Evolutionary conservation across 768 basidiomycete genomes (phyloP), one percentile per base, ranked within the genome.

Genomic region (Hemileccinum rubropunctum): DNA sequence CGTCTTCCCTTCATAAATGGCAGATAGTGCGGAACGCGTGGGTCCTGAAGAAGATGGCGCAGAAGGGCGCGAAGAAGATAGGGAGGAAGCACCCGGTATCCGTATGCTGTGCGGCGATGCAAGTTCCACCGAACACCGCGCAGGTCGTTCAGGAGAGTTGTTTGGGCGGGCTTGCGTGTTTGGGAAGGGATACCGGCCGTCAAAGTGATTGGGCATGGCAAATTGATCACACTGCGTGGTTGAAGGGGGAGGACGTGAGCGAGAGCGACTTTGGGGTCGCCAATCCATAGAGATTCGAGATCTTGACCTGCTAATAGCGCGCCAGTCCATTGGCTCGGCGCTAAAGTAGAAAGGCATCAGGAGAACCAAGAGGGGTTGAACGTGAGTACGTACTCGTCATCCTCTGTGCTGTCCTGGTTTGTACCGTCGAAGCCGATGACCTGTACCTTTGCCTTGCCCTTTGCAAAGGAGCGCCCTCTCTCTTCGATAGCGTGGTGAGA

Each of bases 201-300:
- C 78, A 54, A 72, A 71, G 45, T 68, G 59, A 35, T 56, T 43
- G 42, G 67, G 65, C 46, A 65, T 61, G 46, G 51, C 54, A 10
- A 62, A 60, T 36, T 79, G 80, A 50, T 83, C 79, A 60, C 80
- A 77, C 42, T 72, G 70, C 10, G 68, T 67, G 48, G 70, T 67
- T 21, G 77, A 61, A 56, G 82, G 81, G 27, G 87, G 82, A 17
- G 87, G 84, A 33, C 91, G 80, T 38, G 88, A 89, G 46, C 86
- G 81, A 27, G 88, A 90, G 47, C 87, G 83, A 68, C 82, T 84
- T 45, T 83, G 71, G 30, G 88, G 84, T 49, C 86, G 76, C 92
- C 92, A 94, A 66, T 95, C 92, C 89, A 95, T 92, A 18, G 88
- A 85, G 58, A 86, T 85, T 20, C 93, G 82, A 13, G 93, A 95